Base-by-base conservation (phyloP, 2,329 filamentous ascomycete genomes). In the Xylaria sp. region DNA sequence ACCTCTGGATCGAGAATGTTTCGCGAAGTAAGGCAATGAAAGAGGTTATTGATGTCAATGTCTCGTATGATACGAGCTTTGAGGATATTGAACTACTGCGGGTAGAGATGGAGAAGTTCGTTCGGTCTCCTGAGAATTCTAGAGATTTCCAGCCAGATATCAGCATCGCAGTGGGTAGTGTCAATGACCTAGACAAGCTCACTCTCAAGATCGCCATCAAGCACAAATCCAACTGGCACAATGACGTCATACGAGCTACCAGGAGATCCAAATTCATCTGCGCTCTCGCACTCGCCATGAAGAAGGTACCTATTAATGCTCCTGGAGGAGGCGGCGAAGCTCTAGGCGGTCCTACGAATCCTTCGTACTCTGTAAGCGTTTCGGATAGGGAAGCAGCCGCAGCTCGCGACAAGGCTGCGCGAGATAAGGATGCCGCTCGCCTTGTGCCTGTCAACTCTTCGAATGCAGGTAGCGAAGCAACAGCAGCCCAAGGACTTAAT, bases 231-330 rank as follows among this genome's bases (percentile, higher is more conserved):
- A 96, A 95, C 82, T 95, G 93, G 92, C 89, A 93, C 74, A 94
- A 98, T 81, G 95, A 97, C 74, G 86, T 88, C 1, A 87, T 98
- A 50, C 92, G 94, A 50, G 91, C 91, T 20, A 88, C 91, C 7
- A 90, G 94, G 62, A 90, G 95, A 70, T 97, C 92, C 79, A 98
- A 97, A 82, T 98, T 99, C 83, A 97, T 98, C 90, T 97, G 94
- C 78, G 96, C 96, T 0, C 85, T 99, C 68, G 91, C 96, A 4
- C 82, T 94, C 9, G 94, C 95, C 3, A 84, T 98, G 68, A 92
- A 94, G 81, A 94, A 91, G 82, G 87, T 99, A 20, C 95, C 94
- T 10, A 95, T 99, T 77, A 88, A 93, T 75, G 90, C 85, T 23
- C 95, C 95, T 65, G 94, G 91, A 50, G 94, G 92, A 68, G 92